Evolutionary conservation across 2,329 filamentous ascomycete species (phyloP).

Genomic region (Aspergillus awamori): DNA sequence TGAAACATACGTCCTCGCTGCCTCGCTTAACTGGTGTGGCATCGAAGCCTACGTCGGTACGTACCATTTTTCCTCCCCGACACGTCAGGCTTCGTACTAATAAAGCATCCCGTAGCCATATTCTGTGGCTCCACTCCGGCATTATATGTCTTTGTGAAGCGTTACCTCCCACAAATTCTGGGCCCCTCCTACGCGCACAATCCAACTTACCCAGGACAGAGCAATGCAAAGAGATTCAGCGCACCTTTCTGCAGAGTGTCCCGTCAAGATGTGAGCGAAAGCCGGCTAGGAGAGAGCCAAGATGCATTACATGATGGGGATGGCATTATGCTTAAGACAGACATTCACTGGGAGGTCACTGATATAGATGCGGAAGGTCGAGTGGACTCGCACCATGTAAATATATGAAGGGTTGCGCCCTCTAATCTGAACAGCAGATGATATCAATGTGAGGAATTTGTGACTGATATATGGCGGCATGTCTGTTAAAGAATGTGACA

Average conservation of each 20-base stretch:
- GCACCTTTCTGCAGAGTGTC: not conserved
- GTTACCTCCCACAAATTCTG: conserved; percentile 7
- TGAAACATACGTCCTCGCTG: conserved; percentile 21
- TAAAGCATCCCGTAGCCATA: conserved; percentile 9
- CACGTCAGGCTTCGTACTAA: not conserved
- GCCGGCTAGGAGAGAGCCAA: not conserved
- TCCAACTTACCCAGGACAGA: not conserved
- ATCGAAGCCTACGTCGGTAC: conserved; percentile 22
- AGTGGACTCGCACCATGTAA: not conserved
- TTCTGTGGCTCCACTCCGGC: conserved; percentile 22
- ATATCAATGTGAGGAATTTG: too few species aligned
- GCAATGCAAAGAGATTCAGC: not conserved
- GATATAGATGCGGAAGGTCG: not conserved
- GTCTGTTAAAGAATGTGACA: too few species aligned
- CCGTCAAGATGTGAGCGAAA: not conserved
- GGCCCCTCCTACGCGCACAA: not conserved
- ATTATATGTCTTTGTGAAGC: conserved; percentile 15
- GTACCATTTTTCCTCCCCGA: not conserved
- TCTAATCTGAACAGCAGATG: too few species aligned
- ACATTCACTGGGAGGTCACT: conserved; percentile 13
- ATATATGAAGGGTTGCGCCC: too few species aligned
- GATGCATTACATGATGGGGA: not conserved
- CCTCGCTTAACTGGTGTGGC: conserved; percentile 23
- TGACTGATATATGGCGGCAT: too few species aligned
- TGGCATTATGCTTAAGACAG: conserved; percentile 18